Evolutionary conservation across 805 yeast genomes (phyloP).

Genomic region (Candida maesae): DNA sequence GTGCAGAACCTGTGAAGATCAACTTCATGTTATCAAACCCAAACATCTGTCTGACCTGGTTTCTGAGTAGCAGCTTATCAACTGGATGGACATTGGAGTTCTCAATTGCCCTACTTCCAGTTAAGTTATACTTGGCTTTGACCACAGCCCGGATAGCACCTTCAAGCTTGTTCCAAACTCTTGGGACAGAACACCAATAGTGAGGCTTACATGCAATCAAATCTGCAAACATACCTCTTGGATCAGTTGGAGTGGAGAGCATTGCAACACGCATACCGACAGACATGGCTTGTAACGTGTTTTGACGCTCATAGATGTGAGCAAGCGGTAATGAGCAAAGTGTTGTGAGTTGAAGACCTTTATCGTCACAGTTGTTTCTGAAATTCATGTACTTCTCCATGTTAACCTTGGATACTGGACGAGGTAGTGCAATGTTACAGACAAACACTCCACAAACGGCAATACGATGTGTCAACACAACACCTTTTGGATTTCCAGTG

Average conservation of each 20-base stretch:
- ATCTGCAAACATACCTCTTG: conserved; percentile 54
- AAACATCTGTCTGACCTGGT: conserved; percentile 37
- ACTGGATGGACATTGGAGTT: conserved; percentile 1
- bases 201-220: conserved; percentile 49
- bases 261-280: conserved; percentile 36
- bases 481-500: conserved; percentile 74
- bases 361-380: conserved; percentile 19
- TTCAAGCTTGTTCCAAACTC: conserved; percentile 58
- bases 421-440: conserved; percentile 28
- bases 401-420: conserved; percentile 19
- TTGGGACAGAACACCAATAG: conserved; percentile 52
- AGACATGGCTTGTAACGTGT: conserved; percentile 36
- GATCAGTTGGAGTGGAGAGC: conserved; percentile 41
- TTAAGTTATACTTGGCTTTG: conserved; percentile 4
- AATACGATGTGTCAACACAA: conserved; percentile 47
- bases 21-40: conserved; percentile 44
- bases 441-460: conserved; percentile 46
- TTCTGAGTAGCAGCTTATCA: conserved; percentile 19
- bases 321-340: conserved; percentile 51
- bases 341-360: conserved; percentile 29
- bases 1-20: conserved; percentile 60
- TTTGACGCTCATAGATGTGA: conserved; percentile 50
- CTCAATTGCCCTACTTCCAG: conserved; percentile 5
- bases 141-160: conserved; percentile 42
- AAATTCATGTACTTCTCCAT: conserved; percentile 9